Evolutionary conservation across 2,329 filamentous ascomycete genomes (phyloP), one percentile per base, ranked within the genome.

Genomic region (Aspergillus aculeatus): DNA sequence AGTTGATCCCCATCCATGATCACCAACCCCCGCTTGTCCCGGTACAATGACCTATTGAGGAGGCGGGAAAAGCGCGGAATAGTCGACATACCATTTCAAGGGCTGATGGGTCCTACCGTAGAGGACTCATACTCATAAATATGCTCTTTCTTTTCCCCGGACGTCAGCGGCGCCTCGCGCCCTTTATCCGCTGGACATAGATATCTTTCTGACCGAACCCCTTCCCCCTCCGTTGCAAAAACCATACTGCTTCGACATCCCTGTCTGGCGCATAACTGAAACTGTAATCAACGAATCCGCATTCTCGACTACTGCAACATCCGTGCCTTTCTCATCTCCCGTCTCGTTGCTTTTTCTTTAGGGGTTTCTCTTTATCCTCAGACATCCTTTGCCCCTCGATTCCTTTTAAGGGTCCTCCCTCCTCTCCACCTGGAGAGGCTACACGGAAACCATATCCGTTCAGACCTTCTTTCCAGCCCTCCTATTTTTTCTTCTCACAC

Each of bases 261-360:
- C 53, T 55, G 53, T 24, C 53, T 47, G 53, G 53, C 53, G 53
- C 53, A 55, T 55, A 55, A 29, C 47, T 55, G 53, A 55, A 55
- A 55, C 53, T n/a, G 41, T 47, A 44, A 26, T n/a, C 53, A 55
- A 44, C 53, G 53, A 55, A 55, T 55, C 53, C 29, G 53, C 41
- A 55, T 29, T 7, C 31, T 21, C 41, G 24, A 44, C 53, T 55
- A 55, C 53, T 55, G 53, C 53, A 55, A 29, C 21, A 23, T 55
- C 53, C 21, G 41, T 47, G 53, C 53, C 53, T 55, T 55, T 53
- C 47, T 55, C 53, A 55, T 55, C 53, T 55, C 47, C 41, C n/a
- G 26, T 55, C 53, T 55, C 29, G 19, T 55, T 47, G 38, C 21
- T 55, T 31, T 47, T 55, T 47, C 53, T 55, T 32, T 55, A 47